phyloP scores from a whole-genome alignment of 2,329 filamentous ascomycete species.

The Elsinoe australis region DNA sequence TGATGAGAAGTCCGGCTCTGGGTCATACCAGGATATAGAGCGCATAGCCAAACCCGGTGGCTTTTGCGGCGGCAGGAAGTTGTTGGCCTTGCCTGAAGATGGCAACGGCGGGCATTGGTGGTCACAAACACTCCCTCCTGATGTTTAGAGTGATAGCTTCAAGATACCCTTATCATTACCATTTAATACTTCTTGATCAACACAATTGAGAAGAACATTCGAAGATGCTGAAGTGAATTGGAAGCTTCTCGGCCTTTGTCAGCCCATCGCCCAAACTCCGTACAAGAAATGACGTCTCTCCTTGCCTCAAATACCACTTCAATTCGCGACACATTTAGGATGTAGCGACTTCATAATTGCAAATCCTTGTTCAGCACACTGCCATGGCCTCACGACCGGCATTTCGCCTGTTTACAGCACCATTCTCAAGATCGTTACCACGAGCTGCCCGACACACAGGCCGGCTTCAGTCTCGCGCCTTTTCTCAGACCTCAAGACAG shows the following conservation, averaged over 20 bases:
- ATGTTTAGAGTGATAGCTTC: not conserved
- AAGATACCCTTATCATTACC: not conserved
- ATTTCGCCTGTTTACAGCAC: not conserved
- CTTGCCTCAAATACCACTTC: no score
- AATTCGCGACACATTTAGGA: no score
- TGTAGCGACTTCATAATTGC: not conserved
- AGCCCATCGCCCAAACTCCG: not conserved
- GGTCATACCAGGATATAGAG: slow-evolving; percentile 36
- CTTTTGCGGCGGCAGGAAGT: slow-evolving; percentile 49
- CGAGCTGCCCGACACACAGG: no score
- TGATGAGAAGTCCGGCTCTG: slow-evolving; percentile 28
- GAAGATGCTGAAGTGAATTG: no score
- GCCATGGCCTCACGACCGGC: not conserved
- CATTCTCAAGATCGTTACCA: not conserved
- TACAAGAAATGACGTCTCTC: not conserved
- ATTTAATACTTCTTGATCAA: not conserved
- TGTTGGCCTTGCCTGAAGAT: slow-evolving; percentile 41
- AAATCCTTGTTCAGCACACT: not conserved
- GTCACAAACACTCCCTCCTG: slow-evolving; percentile 1
- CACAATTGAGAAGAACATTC: no score
- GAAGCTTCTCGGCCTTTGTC: not conserved
- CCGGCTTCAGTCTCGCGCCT: no score
- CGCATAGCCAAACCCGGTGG: slow-evolving; percentile 45
- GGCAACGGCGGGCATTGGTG: slow-evolving; percentile 17
- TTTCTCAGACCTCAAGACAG: not conserved